These are phyloP conservation scores for Aspergillus pseudoterreus DNA, from an alignment of 2,329 filamentous ascomycete species.

Conservation along the genomic window DNA sequence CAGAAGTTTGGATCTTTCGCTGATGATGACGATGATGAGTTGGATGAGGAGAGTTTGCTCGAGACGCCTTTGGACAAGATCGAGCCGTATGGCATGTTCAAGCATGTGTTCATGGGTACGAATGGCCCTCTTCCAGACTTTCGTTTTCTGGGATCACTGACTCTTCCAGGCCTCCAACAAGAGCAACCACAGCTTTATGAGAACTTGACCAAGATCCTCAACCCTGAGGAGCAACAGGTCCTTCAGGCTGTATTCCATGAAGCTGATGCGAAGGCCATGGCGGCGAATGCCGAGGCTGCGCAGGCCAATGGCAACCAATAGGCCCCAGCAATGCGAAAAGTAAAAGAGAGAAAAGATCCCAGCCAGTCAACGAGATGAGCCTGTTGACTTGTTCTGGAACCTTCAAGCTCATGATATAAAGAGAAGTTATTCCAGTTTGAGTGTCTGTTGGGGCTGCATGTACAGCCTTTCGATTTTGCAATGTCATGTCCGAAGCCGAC, in stretches of 20 bases:
- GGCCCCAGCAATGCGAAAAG: slow-evolving; percentile 2
- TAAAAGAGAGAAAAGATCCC: slow-evolving; percentile 7
- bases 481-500: background rate
- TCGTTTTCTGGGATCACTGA: slow-evolving; percentile 25
- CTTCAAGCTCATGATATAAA: slow-evolving; percentile 12
- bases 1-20: slow-evolving; percentile 74
- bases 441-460: slow-evolving; percentile 10
- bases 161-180: slow-evolving; percentile 70
- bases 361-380: slow-evolving; percentile 17
- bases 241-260: slow-evolving; percentile 74
- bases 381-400: slow-evolving; percentile 13
- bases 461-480: background rate
- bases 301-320: slow-evolving; percentile 35
- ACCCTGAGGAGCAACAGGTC: slow-evolving; percentile 73
- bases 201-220: slow-evolving; percentile 72
- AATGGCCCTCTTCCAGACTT: slow-evolving; percentile 29
- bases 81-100: slow-evolving; percentile 90
- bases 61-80: slow-evolving; percentile 94
- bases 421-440: slow-evolving; percentile 15
- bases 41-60: slow-evolving; percentile 87
- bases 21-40: slow-evolving; percentile 81
- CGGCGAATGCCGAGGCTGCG: slow-evolving; percentile 36
- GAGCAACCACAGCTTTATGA: slow-evolving; percentile 87
- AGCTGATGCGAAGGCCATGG: slow-evolving; percentile 56
- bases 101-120: slow-evolving; percentile 76